A percentile compares a stretch with the other conserved stretches of the same genome.
phyloP scores from a whole-genome alignment of 441 rosid species.

The Mallotus repandus region DNA sequence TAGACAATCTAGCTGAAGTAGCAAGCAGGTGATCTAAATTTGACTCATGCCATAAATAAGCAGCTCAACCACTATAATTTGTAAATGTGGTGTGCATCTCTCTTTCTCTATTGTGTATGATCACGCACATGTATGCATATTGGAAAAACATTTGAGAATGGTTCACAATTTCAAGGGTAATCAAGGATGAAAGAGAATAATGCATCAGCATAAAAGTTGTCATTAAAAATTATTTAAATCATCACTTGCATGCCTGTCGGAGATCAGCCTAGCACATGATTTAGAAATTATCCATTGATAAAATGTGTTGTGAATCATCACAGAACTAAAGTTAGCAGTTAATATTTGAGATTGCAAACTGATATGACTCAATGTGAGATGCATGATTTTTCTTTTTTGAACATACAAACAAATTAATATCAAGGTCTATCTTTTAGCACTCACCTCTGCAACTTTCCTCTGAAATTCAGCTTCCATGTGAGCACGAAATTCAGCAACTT shows the following conservation, averaged over 20 bases:
- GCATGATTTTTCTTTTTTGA: background rate
- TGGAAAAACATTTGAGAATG: background rate
- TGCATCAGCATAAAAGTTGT: background rate
- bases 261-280: background rate
- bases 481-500: slow-evolving; percentile 67
- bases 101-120: too few relatives aligned
- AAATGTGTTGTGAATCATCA: background rate
- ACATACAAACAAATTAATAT: background rate
- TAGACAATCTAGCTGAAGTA: background rate
- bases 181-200: background rate
- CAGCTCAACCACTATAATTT: too few relatives aligned
- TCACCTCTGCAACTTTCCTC: slow-evolving; percentile 83
- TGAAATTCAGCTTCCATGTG: slow-evolving; percentile 78
- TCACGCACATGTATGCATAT: background rate
- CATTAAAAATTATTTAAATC: background rate
- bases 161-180: background rate
- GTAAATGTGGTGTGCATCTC: too few relatives aligned
- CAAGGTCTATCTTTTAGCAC: background rate
- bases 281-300: background rate
- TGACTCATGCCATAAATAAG: too few relatives aligned
- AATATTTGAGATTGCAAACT: background rate
- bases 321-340: background rate
- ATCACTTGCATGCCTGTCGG: background rate
- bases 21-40: background rate
- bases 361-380: background rate